Base-by-base conservation (phyloP, 2,329 filamentous ascomycete genomes). In the Seiridium cupressi region DNA sequence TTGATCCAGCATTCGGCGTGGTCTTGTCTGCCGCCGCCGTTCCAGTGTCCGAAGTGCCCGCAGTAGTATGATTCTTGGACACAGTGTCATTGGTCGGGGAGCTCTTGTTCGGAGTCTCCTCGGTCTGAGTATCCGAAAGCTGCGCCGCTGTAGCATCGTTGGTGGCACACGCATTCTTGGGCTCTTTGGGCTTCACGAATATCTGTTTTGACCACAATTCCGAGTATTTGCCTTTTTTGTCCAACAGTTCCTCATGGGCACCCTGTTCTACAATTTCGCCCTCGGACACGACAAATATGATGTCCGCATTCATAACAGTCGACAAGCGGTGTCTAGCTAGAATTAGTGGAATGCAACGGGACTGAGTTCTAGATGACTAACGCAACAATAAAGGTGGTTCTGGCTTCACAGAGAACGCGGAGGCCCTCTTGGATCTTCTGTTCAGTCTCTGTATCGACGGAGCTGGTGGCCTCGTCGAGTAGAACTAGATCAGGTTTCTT, bases 391-490 rank as follows among this genome's bases (percentile, higher is more conserved):
- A 89, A 88, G 0, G 86, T 89, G 1, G 87, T 90, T 32, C 87
- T 84, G 2, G 82, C 84, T 61, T 82, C 76, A 62, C 85, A 87
- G 6, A 89, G 77, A 55, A 77, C 78, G 60, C 76, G 77, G 57
- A 90, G 81, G 0, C 87, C 87, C 38, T 83, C 77, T 65, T 89
- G 87, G 51, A 89, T 89, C 64, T 86, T 84, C 59, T 86, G 84
- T 71, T 90, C 87, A 1, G 86, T 89, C 40, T 88, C 84, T 0
- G 88, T 88, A 62, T 92, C 87, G 60, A 94, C 87, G 5, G 90
- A 88, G 44, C 89, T 92, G 3, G 92, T 93, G 1, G 91, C 88
- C 72, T 93, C 91, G 64, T 94, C 91, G 1, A 94, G 81, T 44
- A 94, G 81, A 8, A 94, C 85, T 61, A 93, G 87, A 59, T 91